These are phyloP conservation scores for Punctularia strigosozonata DNA, from an alignment of 768 basidiomycete species.

Conservation along the genomic window DNA sequence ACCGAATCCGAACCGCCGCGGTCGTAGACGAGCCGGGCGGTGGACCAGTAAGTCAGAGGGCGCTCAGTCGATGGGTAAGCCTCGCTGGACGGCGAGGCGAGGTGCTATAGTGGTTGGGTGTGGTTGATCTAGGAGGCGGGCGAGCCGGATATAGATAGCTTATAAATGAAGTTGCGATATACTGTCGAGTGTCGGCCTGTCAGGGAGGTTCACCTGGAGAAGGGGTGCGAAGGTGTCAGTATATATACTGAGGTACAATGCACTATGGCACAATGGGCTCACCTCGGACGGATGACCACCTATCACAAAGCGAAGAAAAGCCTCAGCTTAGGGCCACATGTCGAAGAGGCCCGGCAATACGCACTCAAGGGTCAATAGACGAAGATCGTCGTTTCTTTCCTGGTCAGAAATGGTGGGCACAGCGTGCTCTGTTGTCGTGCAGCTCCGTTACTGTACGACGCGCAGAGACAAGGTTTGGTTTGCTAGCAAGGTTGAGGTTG, in stretches of 20 bases:
- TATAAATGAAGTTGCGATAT: constrained; percentile 7
- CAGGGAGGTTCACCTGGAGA: constrained; percentile 69
- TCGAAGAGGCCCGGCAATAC: constrained; percentile 14
- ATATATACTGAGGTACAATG: constrained; percentile 2
- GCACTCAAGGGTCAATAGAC: constrained; percentile 71
- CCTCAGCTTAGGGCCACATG: not conserved
- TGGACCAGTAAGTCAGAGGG: constrained; percentile 38
- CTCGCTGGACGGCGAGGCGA: constrained; percentile 67
- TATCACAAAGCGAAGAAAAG: constrained; percentile 15
- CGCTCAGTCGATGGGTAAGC: constrained; percentile 45
- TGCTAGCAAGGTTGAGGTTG: too few relatives aligned
- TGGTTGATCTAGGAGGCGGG: constrained; percentile 6
- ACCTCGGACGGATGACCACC: constrained; percentile 79
- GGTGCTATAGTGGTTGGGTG: constrained; percentile 22
- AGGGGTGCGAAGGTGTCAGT: constrained; percentile 2
- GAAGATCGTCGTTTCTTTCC: constrained; percentile 68
- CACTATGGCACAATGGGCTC: constrained; percentile 13
- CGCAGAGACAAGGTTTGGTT: too few relatives aligned
- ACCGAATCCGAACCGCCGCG: constrained; percentile 71
- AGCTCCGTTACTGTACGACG: too few relatives aligned
- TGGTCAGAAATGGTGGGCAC: constrained; percentile 65
- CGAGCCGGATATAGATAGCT: constrained; percentile 4
- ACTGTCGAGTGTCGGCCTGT: constrained; percentile 23
- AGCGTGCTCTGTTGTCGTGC: constrained; percentile 28
- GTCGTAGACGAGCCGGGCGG: constrained; percentile 52